A percentile compares a stretch with the other conserved stretches of the same genome.
Evolutionary conservation across 2,329 filamentous ascomycete species (phyloP).

Genomic region (Cercospora sp.): DNA sequence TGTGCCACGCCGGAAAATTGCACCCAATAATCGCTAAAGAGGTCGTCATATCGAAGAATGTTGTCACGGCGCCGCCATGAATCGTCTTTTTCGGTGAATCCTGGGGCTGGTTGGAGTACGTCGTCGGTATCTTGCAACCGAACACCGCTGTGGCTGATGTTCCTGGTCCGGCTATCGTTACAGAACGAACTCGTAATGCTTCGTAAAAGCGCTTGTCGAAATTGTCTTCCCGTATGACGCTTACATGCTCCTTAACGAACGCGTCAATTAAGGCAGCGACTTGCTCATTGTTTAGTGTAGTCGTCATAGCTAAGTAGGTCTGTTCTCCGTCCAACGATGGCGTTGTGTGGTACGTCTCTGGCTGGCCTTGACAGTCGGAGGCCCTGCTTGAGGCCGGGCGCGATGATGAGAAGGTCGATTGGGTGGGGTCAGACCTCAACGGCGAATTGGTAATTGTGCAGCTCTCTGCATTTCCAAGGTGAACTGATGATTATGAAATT

Average conservation of each 20-base stretch:
- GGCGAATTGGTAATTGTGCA: neutral
- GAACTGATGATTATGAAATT: neutral
- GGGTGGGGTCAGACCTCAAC: neutral
- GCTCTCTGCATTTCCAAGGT: neutral
- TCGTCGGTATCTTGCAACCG: constrained; percentile 22
- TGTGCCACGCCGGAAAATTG: constrained; percentile 10
- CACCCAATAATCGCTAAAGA: constrained; percentile 36
- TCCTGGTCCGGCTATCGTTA: constrained; percentile 12
- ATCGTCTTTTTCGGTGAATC: constrained; percentile 18
- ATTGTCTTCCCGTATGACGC: constrained; percentile 18
- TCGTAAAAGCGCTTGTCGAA: constrained; percentile 24
- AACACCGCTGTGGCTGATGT: constrained; percentile 20
- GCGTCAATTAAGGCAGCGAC: neutral
- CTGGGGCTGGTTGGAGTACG: constrained; percentile 23
- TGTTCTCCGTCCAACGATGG: neutral
- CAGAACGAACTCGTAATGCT: constrained; percentile 10
- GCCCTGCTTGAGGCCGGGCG: neutral
- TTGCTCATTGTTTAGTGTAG: neutral
- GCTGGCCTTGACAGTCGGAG: neutral
- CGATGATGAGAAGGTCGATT: neutral
- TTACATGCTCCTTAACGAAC: constrained; percentile 8
- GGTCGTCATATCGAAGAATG: constrained; percentile 57
- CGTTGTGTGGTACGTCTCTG: neutral
- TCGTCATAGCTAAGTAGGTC: neutral
- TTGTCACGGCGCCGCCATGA: constrained; percentile 49